A percentile compares a stretch with the other conserved stretches of the same genome.
Evolutionary conservation across 73 alveolate species (phyloP).

Genomic region (Paramecium primaurelia): DNA sequence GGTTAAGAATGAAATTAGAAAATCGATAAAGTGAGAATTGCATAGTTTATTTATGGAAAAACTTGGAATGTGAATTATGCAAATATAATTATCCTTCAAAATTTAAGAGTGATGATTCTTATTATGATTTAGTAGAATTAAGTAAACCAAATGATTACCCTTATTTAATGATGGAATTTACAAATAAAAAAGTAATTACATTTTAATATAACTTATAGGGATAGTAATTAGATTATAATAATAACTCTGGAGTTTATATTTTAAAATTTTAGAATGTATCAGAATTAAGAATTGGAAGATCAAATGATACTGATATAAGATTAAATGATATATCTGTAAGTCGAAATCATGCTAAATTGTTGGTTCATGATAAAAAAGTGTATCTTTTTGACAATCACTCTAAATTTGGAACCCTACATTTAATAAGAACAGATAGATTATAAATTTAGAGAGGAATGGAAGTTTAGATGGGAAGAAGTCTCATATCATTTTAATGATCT

Average conservation of each 20-base stretch:
- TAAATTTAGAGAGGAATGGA: not conserved
- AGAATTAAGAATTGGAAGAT: conserved; percentile 40
- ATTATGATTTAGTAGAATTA: conserved; percentile 47
- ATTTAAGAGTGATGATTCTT: conserved; percentile 38
- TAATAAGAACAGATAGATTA: not conserved
- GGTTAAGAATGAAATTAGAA: conserved; percentile 71
- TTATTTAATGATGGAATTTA: conserved; percentile 27
- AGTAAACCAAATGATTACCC: conserved; percentile 49
- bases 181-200: not conserved
- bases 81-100: conserved; percentile 58
- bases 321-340: conserved; percentile 44
- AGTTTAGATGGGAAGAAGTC: not conserved
- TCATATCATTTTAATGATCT: not conserved
- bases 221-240: not conserved
- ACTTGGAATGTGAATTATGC: conserved; percentile 75
- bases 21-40: conserved; percentile 62
- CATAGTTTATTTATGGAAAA: conserved; percentile 67
- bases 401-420: conserved; percentile 38
- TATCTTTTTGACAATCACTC: conserved; percentile 33
- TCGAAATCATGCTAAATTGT: conserved; percentile 38
- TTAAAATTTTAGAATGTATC: not conserved
- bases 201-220: not conserved
- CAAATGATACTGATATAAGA: conserved; percentile 55
- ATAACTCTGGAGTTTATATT: not conserved
- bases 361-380: not conserved